phyloP scores from a whole-genome alignment of 129 eudicot genomes.

The Flaveria robusta region DNA sequence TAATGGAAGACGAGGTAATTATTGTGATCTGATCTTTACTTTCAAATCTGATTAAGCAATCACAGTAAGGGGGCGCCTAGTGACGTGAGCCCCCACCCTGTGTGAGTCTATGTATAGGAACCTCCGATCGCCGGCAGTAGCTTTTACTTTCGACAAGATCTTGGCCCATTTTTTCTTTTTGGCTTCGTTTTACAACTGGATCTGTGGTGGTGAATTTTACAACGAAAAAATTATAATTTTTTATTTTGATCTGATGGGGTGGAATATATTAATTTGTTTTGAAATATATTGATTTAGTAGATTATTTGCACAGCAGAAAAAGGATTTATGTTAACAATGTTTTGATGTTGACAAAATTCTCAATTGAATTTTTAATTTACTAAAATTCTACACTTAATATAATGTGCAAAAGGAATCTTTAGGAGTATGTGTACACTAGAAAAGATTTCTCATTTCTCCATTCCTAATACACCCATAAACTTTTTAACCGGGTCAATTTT shows the following conservation, averaged over 20 bases:
- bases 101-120: slow-evolving; percentile 20
- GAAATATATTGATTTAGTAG: neutral
- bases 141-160: slow-evolving; percentile 23
- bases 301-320: no score
- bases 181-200: slow-evolving; percentile 10
- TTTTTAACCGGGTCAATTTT: neutral
- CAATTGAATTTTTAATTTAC: neutral
- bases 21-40: slow-evolving; percentile 31
- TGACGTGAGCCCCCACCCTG: slow-evolving; percentile 33
- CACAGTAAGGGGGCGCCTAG: slow-evolving; percentile 19
- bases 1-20: slow-evolving; percentile 23
- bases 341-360: no score
- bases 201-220: neutral
- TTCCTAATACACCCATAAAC: neutral
- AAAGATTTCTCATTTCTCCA: neutral
- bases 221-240: neutral
- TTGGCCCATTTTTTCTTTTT: slow-evolving; percentile 22
- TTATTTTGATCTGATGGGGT: neutral
- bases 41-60: slow-evolving; percentile 11
- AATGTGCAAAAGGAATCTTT: no score
- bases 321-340: neutral
- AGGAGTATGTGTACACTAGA: no score
- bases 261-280: neutral
- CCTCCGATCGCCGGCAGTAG: slow-evolving; percentile 32
- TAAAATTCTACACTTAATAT: no score